A percentile compares a stretch with the other conserved stretches of the same genome.
Conservation (phyloP, 2,329 filamentous ascomycete species). For the Fusarium acutatum region DNA sequence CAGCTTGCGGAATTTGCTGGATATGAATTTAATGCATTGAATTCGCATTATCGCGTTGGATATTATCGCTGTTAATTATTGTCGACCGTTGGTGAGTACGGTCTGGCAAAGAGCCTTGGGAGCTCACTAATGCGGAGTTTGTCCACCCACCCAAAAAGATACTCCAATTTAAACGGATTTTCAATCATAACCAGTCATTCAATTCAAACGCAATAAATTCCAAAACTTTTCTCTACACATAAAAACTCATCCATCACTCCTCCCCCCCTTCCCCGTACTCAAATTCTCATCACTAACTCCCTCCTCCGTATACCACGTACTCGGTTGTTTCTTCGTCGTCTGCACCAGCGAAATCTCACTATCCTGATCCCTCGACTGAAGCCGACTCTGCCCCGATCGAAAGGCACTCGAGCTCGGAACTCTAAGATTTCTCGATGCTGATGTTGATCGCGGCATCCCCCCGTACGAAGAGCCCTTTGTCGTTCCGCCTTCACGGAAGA, state of each 20-base stretch:
- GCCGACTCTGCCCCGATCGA: not conserved
- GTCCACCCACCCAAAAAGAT: no score
- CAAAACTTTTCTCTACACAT: not conserved
- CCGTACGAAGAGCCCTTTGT: constrained; percentile 8
- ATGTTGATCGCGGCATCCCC: constrained; percentile 2
- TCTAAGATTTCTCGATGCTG: constrained; percentile 10
- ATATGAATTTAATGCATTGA: not conserved
- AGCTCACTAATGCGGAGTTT: no score
- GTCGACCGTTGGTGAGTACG: fast-evolving
- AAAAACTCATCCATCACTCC: not conserved
- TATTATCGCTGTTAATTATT: fast-evolving
- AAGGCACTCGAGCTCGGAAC: constrained; percentile 9
- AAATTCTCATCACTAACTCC: not conserved
- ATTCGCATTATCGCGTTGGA: not conserved
- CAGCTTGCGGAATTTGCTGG: fast-evolving
- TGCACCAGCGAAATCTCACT: constrained; percentile 33
- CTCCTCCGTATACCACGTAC: constrained; percentile 14
- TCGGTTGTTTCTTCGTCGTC: constrained; percentile 2
- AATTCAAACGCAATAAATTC: no score
- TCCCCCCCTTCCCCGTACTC: not conserved
- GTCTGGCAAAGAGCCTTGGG: not conserved
- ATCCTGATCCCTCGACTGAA: constrained; percentile 16
- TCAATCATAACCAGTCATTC: no score
- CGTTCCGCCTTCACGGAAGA: constrained; percentile 6
- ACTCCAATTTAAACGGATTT: no score